A percentile compares a stretch with the other conserved stretches of the same genome.
phyloP scores from a whole-genome alignment of 1,284 basidiomycete species.

The Trametes hirsuta region DNA sequence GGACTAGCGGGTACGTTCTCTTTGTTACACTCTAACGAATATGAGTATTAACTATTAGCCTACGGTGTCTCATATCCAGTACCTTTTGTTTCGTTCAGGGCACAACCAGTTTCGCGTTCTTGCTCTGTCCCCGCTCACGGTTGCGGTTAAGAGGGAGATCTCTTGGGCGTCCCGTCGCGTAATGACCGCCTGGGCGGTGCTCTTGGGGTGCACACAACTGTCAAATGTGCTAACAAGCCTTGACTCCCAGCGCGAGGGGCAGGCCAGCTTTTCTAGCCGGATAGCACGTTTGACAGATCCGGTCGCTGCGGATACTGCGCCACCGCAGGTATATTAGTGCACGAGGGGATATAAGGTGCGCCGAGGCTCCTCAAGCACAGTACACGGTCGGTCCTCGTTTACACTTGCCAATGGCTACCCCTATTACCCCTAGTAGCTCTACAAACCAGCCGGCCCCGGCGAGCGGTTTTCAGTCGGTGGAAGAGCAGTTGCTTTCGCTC shows the following conservation, averaged over 20 bases:
- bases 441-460: neutral
- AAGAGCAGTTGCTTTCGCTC: conserved; percentile 45
- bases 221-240: neutral
- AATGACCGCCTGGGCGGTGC: too few species aligned
- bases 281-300: neutral
- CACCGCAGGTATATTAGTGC: neutral
- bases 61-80: too few species aligned
- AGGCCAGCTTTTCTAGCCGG: neutral
- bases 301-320: neutral
- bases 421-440: too few species aligned
- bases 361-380: neutral
- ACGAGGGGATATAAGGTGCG: neutral
- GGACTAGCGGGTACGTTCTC: too few species aligned
- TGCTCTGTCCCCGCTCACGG: too few species aligned
- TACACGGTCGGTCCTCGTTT: neutral
- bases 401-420: neutral
- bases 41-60: too few species aligned
- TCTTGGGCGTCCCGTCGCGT: too few species aligned
- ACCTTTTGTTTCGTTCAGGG: too few species aligned
- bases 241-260: neutral
- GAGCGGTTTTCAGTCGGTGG: conserved; percentile 21
- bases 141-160: too few species aligned
- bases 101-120: too few species aligned
- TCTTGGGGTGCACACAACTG: neutral
- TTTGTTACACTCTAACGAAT: too few species aligned